Evolutionary conservation across 129 eudicot genomes (phyloP).

Genomic region (Ambrosia artemisiifolia): DNA sequence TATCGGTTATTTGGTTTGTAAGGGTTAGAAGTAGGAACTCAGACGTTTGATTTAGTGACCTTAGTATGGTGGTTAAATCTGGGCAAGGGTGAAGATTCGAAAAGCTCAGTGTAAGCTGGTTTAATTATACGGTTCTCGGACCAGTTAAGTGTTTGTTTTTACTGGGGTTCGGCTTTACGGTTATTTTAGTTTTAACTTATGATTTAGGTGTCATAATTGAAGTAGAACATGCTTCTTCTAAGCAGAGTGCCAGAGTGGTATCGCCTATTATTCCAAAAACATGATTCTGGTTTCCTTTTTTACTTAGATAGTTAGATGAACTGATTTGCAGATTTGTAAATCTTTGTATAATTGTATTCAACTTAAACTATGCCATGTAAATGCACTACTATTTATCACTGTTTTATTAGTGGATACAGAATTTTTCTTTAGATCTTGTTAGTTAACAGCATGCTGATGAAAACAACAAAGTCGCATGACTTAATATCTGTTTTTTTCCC

Average conservation of each 20-base stretch:
- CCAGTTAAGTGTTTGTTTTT: conserved; percentile 1
- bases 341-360: not conserved
- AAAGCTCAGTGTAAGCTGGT: not conserved
- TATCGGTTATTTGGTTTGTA: not conserved
- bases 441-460: not conserved
- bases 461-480: not conserved
- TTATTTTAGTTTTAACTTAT: not conserved
- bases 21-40: not conserved
- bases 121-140: not conserved
- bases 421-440: not conserved
- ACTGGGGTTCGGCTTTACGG: not conserved
- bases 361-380: not conserved
- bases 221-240: not conserved
- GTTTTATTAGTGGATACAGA: conserved; percentile 1
- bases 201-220: not conserved
- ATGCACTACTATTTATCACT: not conserved
- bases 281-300: not conserved
- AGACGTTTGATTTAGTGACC: not conserved
- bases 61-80: not conserved
- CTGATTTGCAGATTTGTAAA: conserved; percentile 5
- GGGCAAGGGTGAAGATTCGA: not conserved
- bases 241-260: not conserved
- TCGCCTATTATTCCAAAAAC: not conserved
- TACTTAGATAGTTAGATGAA: conserved; percentile 1
- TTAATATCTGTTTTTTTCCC: not conserved